Percentiles rank a stretch among this genome's conserved stretches.
These are phyloP conservation scores for Solanum tarapatanum DNA, from an alignment of 257 asterid species.

Conservation along the genomic window DNA sequence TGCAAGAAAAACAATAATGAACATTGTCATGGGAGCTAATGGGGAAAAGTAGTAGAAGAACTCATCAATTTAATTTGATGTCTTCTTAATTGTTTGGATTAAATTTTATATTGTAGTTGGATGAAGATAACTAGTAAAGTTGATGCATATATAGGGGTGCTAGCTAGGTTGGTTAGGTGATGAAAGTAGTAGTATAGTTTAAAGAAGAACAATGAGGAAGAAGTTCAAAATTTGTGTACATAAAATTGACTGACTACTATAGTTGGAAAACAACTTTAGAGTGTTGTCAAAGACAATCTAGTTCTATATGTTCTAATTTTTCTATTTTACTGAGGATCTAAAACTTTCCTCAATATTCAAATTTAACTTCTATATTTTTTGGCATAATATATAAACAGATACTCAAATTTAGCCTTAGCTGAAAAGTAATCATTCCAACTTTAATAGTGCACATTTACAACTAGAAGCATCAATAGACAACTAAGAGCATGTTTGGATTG, in stretches of 20 bases:
- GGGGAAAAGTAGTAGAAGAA: neutral
- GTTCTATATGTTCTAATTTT: neutral
- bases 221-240: neutral
- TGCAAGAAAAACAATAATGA: neutral
- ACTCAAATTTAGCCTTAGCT: no score
- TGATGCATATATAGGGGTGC: neutral
- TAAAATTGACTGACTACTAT: neutral
- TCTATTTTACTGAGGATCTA: neutral
- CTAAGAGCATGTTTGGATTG: no score
- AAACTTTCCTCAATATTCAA: neutral
- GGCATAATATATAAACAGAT: no score
- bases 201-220: neutral
- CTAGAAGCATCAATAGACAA: no score
- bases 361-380: no score
- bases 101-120: neutral
- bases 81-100: neutral
- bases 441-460: no score
- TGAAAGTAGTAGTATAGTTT: neutral
- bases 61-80: neutral
- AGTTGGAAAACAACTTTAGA: slow-evolving; percentile 23
- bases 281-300: slow-evolving; percentile 25
- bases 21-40: neutral
- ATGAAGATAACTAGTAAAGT: neutral
- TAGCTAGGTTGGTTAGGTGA: slow-evolving; percentile 21
- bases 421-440: no score